Evolutionary conservation across 495 filamentous ascomycete species (phyloP), one percentile per base, ranked within the genome.

Genomic region (Cairneyella variabilis): DNA sequence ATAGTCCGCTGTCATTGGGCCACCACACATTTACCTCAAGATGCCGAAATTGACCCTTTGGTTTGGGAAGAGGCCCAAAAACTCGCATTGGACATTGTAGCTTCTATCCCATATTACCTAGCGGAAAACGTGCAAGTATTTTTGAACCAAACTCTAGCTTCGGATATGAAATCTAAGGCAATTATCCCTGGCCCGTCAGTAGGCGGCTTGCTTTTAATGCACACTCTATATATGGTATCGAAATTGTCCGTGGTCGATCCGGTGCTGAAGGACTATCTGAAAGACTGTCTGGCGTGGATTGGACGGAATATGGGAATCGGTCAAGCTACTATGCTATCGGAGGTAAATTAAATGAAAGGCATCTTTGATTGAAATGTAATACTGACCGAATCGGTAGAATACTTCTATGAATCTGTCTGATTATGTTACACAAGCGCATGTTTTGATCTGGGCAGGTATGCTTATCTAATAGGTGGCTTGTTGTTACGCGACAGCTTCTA

Each of bases 191-290:
- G 42, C 17, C 16, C 16, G 16, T 45, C 42, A 45, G 42, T 45
- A 21, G 42, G 42, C 42, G 42, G 42, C 42, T 45, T 45, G 42
- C 42, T 45, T 26, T 26, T 26, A 45, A 45, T 45, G 42, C 42
- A 45, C 22, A 21, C 42, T 45, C 22, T 45, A 26, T 45, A 22
- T 45, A 45, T 20, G 22, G 22, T 26, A 22, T 45, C 42, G 42
- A 45, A 45, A 9, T 10, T 45, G 16, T 45, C 42, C 22, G 22
- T 45, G 17, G 42, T 45, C 16, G 16, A 21, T 21, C 42, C 42
- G 42, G 22, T 10, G 42, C 42, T 45, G 9, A 21, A 45, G 22
- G 42, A 3, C 42, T 26, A 45, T 25, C 9, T 45, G 42, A 45
- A 26, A 10, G 42, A 45, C 16, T 45, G 42, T 45, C 22, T 45